phyloP scores from a whole-genome alignment of 1,139 yeast genomes.

The Diutina sp. region DNA sequence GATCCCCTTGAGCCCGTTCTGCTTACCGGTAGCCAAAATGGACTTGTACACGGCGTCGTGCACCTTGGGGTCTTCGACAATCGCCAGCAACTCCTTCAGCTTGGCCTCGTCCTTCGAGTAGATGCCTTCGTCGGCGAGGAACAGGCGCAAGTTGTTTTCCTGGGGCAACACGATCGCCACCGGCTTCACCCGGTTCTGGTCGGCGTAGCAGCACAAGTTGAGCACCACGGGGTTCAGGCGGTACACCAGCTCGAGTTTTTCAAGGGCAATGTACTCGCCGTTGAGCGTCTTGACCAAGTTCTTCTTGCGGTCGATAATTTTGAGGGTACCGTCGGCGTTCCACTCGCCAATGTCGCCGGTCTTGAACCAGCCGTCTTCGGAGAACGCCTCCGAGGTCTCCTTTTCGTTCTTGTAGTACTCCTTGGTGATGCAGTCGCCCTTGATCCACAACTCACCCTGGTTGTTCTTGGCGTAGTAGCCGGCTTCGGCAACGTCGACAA shows the following conservation, averaged over 20 bases:
- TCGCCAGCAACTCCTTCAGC: slow-evolving; percentile 30
- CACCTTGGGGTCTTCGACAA: slow-evolving; percentile 46
- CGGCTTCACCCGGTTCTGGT: slow-evolving; percentile 75
- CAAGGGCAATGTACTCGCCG: slow-evolving; percentile 97
- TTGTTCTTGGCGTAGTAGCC: slow-evolving; percentile 84
- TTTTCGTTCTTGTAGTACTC: slow-evolving; percentile 76
- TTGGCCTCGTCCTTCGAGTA: slow-evolving; percentile 35
- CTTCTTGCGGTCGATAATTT: slow-evolving; percentile 88
- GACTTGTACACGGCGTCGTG: slow-evolving; percentile 41
- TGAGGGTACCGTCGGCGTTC: slow-evolving; percentile 68
- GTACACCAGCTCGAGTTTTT: slow-evolving; percentile 77
- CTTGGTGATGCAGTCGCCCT: slow-evolving; percentile 59
- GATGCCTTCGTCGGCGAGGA: slow-evolving; percentile 41
- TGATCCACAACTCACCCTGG: slow-evolving; percentile 85
- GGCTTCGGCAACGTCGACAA: slow-evolving; percentile 85
- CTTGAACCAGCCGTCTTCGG: slow-evolving; percentile 85
- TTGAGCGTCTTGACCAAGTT: slow-evolving; percentile 90
- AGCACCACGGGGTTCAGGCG: slow-evolving; percentile 68
- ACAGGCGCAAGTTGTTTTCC: slow-evolving; percentile 47
- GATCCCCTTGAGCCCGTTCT: slow-evolving; percentile 74
- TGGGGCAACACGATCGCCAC: slow-evolving; percentile 82
- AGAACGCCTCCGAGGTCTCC: slow-evolving; percentile 70
- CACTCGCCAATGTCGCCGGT: slow-evolving; percentile 98
- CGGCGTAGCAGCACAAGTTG: slow-evolving; percentile 91
- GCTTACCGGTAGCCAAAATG: slow-evolving; percentile 61